Conservation (phyloP, 1,284 basidiomycete genomes). For the Agaricales sp. region DNA sequence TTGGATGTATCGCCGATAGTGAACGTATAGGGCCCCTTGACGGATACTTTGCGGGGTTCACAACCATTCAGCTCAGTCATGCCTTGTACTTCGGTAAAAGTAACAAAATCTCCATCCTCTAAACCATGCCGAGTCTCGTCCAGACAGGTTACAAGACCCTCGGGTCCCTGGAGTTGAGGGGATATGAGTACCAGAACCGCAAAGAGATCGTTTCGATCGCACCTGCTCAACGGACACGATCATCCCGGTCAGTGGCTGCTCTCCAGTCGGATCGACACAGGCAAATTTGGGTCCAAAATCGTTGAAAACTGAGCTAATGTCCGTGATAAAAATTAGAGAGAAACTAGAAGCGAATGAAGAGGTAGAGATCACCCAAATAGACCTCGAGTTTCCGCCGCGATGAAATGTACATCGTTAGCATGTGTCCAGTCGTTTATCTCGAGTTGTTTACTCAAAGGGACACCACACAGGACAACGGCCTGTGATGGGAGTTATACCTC, state of each 20-base stretch:
- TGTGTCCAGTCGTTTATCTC: constrained; percentile 96
- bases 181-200: too few species aligned
- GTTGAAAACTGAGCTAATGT: constrained; percentile 78
- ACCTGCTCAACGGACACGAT: constrained; percentile 86
- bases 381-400: constrained; percentile 87
- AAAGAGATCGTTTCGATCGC: constrained; percentile 11
- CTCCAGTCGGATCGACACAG: constrained; percentile 92
- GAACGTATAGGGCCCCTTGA: constrained; percentile 97
- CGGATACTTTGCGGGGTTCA: constrained; percentile 85
- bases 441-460: constrained; percentile 72
- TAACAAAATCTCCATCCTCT: constrained; percentile 96
- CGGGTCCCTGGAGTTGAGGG: constrained; percentile 48
- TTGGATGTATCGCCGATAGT: constrained; percentile 83
- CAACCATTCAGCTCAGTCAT: constrained; percentile 89
- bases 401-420: constrained; percentile 82
- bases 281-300: constrained; percentile 95
- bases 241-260: constrained; percentile 92
- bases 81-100: constrained; percentile 95
- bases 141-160: constrained; percentile 91
- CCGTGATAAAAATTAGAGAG: constrained; percentile 10
- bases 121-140: constrained; percentile 97
- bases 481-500: constrained; percentile 19
- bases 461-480: constrained; percentile 87
- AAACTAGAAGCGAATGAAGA: constrained; percentile 6
- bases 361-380: constrained; percentile 73